Evolutionary conservation across 2,329 filamentous ascomycete genomes (phyloP).

Genomic region (Graphilbum sp.): DNA sequence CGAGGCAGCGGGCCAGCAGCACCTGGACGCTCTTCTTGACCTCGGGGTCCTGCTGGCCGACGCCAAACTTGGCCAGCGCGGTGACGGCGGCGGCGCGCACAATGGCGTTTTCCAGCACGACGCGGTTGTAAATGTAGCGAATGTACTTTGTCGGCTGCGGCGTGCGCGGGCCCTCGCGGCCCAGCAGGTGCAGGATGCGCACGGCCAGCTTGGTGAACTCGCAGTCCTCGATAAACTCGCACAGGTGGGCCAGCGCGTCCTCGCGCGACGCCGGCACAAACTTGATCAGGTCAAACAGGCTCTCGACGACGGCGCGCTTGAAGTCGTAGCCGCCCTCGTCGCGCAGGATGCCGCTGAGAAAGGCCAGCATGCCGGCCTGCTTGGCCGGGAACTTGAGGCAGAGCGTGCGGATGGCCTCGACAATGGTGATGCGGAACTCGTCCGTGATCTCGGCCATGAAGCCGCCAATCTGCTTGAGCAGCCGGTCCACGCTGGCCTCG

Average conservation of each 20-base stretch:
- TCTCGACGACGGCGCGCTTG: slow-evolving; percentile 93
- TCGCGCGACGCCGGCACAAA: slow-evolving; percentile 82
- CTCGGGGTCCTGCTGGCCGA: slow-evolving; percentile 88
- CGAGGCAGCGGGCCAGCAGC: slow-evolving; percentile 78
- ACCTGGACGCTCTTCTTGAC: slow-evolving; percentile 93
- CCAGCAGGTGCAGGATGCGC: slow-evolving; percentile 83
- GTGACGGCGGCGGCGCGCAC: slow-evolving; percentile 91
- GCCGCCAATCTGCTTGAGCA: slow-evolving; percentile 96
- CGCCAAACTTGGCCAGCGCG: slow-evolving; percentile 89
- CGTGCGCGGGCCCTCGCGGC: slow-evolving; percentile 87
- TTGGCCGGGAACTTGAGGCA: slow-evolving; percentile 97
- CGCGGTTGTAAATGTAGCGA: slow-evolving; percentile 96
- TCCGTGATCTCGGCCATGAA: slow-evolving; percentile 99
- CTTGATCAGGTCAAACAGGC: slow-evolving; percentile 98
- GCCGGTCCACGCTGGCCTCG: slow-evolving; percentile 84
- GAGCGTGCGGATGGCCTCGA: slow-evolving; percentile 90
- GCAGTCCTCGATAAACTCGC: slow-evolving; percentile 98
- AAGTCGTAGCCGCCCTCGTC: slow-evolving; percentile 98
- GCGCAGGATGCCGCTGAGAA: slow-evolving; percentile 89
- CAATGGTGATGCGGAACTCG: slow-evolving; percentile 99
- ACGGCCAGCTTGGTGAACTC: slow-evolving; percentile 98
- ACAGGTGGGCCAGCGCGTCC: slow-evolving; percentile 79
- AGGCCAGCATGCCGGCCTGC: slow-evolving; percentile 93
- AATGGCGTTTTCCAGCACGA: slow-evolving; percentile 92
- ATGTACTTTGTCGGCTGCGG: slow-evolving; percentile 97